Base-by-base conservation (phyloP, 1,284 basidiomycete species). In the Heliocybe sulcata region DNA sequence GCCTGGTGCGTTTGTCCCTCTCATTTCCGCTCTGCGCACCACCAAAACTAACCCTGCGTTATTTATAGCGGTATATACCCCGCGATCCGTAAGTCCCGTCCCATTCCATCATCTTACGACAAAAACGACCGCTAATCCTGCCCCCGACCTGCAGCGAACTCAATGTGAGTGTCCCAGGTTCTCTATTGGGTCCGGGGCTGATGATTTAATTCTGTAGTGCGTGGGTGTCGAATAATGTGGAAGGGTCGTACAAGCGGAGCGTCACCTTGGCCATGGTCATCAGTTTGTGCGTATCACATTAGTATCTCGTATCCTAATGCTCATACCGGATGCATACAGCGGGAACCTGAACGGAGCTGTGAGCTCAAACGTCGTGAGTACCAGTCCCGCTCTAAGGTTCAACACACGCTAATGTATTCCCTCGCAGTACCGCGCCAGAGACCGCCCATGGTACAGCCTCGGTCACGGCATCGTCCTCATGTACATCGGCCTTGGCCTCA, bases 181-280 rank as follows among this genome's bases (percentile, higher is more conserved):
- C 1, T 57, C 11, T 2, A 23, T 33, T 33, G 19, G 54, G 29
- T 23, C n/a, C 31, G 26, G 12, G 4, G 25, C 25, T 49, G 14
- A 9, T 58, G 31, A 52, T 57, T 48, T 53, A 25, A 14, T n/a
- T 22, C 56, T 11, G 8, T 55, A 83, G 80, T 59, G 83, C 86
- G 4, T 87, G 86, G 82, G 78, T 82, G 31, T 82, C 82, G 27
- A 85, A 85, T 61, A 88, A 87, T 62, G 78, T 86, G 16, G 86
- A 90, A 69, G 85, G 75, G 14, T 66, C 67, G 20, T 77, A 75
- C 64, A 75, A 75, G 58, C 71, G 74, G 45, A 70, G 69, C 56
- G 74, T 77, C 45, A 68, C 73, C 16, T 67, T 75, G 49, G 75
- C 66, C 25, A 70, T 73, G 70, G 68, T 71, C 22, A 73, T 73